Percentiles rank a stretch among this genome's conserved stretches.
These are phyloP conservation scores for Sorghum bicolor DNA, from an alignment of 176 grass and related monocot genomes.

Conservation along the genomic window DNA sequence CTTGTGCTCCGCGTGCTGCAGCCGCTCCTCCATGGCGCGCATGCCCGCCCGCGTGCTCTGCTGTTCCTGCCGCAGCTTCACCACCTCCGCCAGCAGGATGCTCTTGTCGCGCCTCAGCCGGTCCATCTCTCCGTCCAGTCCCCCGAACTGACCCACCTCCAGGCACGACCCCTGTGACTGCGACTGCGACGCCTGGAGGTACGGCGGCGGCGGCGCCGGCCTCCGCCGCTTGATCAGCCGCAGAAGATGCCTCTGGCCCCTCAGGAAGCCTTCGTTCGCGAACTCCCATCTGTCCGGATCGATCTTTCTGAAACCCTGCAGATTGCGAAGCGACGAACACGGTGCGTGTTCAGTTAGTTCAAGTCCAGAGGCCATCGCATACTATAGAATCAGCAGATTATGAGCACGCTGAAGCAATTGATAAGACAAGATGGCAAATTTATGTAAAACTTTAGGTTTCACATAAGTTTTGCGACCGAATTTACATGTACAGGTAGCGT, in stretches of 20 bases:
- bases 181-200: slow-evolving; percentile 16
- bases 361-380: not conserved
- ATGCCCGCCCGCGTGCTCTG: slow-evolving; percentile 51
- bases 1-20: slow-evolving; percentile 49
- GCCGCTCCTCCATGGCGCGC: slow-evolving; percentile 55
- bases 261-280: slow-evolving; percentile 70
- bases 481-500: not conserved
- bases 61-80: slow-evolving; percentile 75
- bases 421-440: not conserved
- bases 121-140: slow-evolving; percentile 53
- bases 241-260: slow-evolving; percentile 61
- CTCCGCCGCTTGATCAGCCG: slow-evolving; percentile 67
- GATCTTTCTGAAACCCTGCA: slow-evolving; percentile 89
- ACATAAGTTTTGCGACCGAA: slow-evolving; percentile 34
- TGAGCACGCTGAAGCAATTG: not conserved
- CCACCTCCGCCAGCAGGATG: slow-evolving; percentile 59
- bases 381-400: not conserved
- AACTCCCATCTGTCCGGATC: slow-evolving; percentile 90
- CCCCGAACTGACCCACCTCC: slow-evolving; percentile 54
- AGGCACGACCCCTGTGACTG: slow-evolving; percentile 24
- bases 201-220: slow-evolving; percentile 6
- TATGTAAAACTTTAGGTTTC: slow-evolving; percentile 35
- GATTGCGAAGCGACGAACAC: not conserved
- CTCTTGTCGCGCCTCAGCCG: slow-evolving; percentile 61
- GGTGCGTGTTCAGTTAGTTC: not conserved